Percentiles rank a stretch among this genome's conserved stretches.
Conservation (phyloP, 2,329 filamentous ascomycete species). For the Penicillium decumbens region DNA sequence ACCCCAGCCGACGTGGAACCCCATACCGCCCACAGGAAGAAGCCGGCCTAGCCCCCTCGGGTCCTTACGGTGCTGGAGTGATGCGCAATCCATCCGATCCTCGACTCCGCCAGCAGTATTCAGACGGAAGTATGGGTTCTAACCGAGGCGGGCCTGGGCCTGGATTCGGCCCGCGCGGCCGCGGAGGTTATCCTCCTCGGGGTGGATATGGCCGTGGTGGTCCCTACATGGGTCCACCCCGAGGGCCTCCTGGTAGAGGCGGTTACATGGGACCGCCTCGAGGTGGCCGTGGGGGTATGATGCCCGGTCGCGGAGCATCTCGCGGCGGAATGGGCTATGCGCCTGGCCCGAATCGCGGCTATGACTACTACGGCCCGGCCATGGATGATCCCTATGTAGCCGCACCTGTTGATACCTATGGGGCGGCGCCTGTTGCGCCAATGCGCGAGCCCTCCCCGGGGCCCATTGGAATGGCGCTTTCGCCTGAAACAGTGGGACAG, state of each 20-base stretch:
- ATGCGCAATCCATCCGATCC: slow-evolving; percentile 44
- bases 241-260: slow-evolving; percentile 42
- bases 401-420: slow-evolving; percentile 10
- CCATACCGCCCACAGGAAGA: slow-evolving; percentile 38
- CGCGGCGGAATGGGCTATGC: slow-evolving; percentile 49
- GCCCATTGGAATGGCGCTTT: slow-evolving; percentile 33
- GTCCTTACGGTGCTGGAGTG: slow-evolving; percentile 27
- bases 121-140: slow-evolving; percentile 45
- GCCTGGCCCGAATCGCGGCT: slow-evolving; percentile 35
- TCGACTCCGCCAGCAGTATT: slow-evolving; percentile 45
- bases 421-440: slow-evolving; percentile 17
- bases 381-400: slow-evolving; percentile 25
- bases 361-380: slow-evolving; percentile 35
- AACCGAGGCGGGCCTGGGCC: slow-evolving; percentile 37
- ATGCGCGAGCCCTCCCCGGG: slow-evolving; percentile 30
- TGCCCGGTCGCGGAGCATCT: slow-evolving; percentile 37
- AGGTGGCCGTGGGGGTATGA: slow-evolving; percentile 38
- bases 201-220: slow-evolving; percentile 44
- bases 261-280: slow-evolving; percentile 33
- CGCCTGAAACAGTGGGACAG: slow-evolving; percentile 51
- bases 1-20: slow-evolving; percentile 28
- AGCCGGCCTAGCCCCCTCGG: slow-evolving; percentile 36
- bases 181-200: slow-evolving; percentile 51
- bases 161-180: slow-evolving; percentile 51
- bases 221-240: slow-evolving; percentile 33